These are phyloP conservation scores for Blastobotrys robertii DNA, from an alignment of 805 yeast genomes.

Conservation along the genomic window DNA sequence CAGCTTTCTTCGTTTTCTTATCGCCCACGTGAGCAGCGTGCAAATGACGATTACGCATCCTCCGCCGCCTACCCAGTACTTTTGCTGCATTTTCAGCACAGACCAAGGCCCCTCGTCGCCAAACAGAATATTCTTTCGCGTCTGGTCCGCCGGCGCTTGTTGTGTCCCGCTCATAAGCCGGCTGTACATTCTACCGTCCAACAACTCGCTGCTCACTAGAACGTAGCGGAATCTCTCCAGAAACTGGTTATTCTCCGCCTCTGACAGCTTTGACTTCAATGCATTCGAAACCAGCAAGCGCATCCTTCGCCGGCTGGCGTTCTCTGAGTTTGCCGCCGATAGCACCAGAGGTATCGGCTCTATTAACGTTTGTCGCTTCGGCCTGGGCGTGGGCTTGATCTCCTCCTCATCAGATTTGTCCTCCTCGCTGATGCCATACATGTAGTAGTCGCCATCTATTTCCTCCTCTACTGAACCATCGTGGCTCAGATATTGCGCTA, in stretches of 20 bases:
- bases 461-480: slow-evolving; percentile 6
- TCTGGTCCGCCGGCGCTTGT: neutral
- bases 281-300: slow-evolving; percentile 22
- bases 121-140: slow-evolving; percentile 13
- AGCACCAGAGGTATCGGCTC: slow-evolving; percentile 11
- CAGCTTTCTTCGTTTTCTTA: neutral
- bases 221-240: slow-evolving; percentile 43
- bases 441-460: slow-evolving; percentile 1
- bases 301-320: slow-evolving; percentile 10
- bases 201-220: slow-evolving; percentile 39
- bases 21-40: slow-evolving; percentile 24
- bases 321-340: slow-evolving; percentile 5
- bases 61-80: slow-evolving; percentile 27
- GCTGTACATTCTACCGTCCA: slow-evolving; percentile 30
- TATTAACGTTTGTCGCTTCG: too few species aligned
- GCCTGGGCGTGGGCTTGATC: too few species aligned
- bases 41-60: slow-evolving; percentile 28
- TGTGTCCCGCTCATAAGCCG: too few species aligned
- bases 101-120: slow-evolving; percentile 16
- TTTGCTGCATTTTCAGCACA: slow-evolving; percentile 8
- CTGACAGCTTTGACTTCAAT: slow-evolving; percentile 17
- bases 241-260: slow-evolving; percentile 28
- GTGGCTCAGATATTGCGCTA: slow-evolving; percentile 19
- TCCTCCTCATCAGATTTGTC: too few species aligned
- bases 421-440: neutral